Evolutionary conservation across 371 early-diverging fungal species (phyloP).

Genomic region (Synchytrium microbalum): DNA sequence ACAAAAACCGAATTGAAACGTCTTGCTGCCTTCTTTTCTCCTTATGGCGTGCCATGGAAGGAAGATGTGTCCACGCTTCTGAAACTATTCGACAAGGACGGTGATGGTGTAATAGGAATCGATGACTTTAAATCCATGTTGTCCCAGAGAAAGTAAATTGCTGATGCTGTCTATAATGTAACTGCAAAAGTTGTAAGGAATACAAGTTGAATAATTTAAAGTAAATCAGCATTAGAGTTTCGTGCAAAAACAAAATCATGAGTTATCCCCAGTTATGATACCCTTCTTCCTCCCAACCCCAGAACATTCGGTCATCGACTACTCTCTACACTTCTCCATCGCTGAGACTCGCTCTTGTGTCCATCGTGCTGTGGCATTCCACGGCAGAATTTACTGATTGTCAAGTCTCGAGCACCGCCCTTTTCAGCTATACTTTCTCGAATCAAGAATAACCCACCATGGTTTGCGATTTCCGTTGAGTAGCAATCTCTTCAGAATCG

Average conservation of each 20-base stretch:
- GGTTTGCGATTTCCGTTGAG: slow-evolving; percentile 38
- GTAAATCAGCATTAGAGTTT: too few species aligned
- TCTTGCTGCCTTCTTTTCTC: background rate
- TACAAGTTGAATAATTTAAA: too few species aligned
- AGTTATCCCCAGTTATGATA: too few species aligned
- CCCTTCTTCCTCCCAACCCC: too few species aligned
- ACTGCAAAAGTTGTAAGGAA: too few species aligned
- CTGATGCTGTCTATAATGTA: too few species aligned
- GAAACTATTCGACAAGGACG: background rate
- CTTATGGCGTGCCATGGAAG: background rate
- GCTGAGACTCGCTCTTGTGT: too few species aligned
- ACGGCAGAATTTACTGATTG: slow-evolving; percentile 22
- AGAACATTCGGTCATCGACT: too few species aligned
- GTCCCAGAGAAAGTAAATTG: too few species aligned
- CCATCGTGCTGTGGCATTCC: slow-evolving; percentile 4
- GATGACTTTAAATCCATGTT: background rate
- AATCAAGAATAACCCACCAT: slow-evolving; percentile 16
- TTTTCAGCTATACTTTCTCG: slow-evolving; percentile 19
- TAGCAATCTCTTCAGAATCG: slow-evolving; percentile 43
- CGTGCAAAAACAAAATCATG: too few species aligned
- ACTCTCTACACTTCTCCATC: too few species aligned
- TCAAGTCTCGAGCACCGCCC: slow-evolving; percentile 31
- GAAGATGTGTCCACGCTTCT: background rate
- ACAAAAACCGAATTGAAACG: background rate
- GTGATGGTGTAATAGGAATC: background rate